A percentile compares a stretch with the other conserved stretches of the same genome.
phyloP scores from a whole-genome alignment of 257 asterid genomes.

The Solanum paucissectum region DNA sequence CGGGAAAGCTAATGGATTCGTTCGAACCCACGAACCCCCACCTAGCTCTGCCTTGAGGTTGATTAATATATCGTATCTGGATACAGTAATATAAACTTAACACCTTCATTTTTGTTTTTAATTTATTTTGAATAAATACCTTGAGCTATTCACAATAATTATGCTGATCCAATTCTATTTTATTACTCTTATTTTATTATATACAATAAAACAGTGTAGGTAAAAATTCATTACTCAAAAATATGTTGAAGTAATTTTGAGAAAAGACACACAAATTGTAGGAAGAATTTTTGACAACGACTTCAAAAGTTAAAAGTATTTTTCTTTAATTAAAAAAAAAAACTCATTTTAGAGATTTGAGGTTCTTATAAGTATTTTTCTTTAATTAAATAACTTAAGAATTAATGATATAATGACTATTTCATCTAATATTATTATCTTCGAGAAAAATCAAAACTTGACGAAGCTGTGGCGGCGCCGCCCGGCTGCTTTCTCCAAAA shows the following conservation, averaged over 20 bases:
- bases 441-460: neutral
- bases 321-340: neutral
- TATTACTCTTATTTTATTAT: neutral
- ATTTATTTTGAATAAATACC: neutral
- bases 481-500: neutral
- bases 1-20: accelerated
- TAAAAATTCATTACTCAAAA: neutral
- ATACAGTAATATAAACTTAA: neutral
- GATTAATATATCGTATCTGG: too few species aligned
- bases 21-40: too few species aligned
- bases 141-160: neutral
- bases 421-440: neutral
- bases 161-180: neutral
- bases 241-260: neutral
- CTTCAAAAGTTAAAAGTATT: neutral
- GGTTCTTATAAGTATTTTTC: too few species aligned
- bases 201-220: neutral
- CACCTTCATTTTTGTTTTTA: neutral
- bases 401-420: neutral
- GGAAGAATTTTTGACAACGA: neutral
- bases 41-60: too few species aligned
- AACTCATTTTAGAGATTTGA: too few species aligned
- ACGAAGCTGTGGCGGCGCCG: neutral
- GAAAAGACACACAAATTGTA: neutral
- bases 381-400: neutral